Base-by-base conservation (phyloP, 2,329 filamentous ascomycete species). In the Lasiodiplodia sp. region DNA sequence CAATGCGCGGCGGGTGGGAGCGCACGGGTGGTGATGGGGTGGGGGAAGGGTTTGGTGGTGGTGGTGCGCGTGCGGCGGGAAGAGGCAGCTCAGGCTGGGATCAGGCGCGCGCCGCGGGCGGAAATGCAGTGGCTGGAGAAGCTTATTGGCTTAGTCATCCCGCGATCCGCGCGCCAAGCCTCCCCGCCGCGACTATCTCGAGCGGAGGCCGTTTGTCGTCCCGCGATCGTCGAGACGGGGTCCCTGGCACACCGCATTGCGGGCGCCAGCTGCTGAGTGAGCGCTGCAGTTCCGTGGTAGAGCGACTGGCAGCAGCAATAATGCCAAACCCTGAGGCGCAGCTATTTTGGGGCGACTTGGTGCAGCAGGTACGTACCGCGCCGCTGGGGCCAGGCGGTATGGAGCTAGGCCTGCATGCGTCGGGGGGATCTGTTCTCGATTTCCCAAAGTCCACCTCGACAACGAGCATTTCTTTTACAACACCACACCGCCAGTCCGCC, bases 401-500 rank as follows among this genome's bases (percentile, higher is more conserved):
- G 60, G 60, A 64, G 60, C 60, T 64, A 64, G 60, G 16, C 60
- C 38, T 64, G 60, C 60, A 64, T 52, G 44, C 60, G 60, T 64
- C 60, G 60, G 60, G 60, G 60, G 60, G 44, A 64, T 52, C 60
- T 37, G 40, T 64, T 60, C 60, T 64, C 60, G 60, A 64, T 64
- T 64, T 64, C 60, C 51, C 14, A 23, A 51, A 10, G 92, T 84
- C 89, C 85, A 91, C 95, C 94, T 87, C 94, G 90, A 67, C 40
- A 37, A 58, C n/a, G 16, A n/a, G n/a, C 53, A 49, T 47, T 49
- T n/a, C 60, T 62, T 51, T 58, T 47, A 44, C 65, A 55, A 53
- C 53, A 40, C 58, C 52, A 16, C 65, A 55, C 44, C 51, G 44
- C 25, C 38, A 21, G 25, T 44, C 69, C 44, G 34, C 67, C 40